These are phyloP conservation scores for Ceratocystis albifundus DNA, from an alignment of 2,329 filamentous ascomycete species.

Conservation along the genomic window DNA sequence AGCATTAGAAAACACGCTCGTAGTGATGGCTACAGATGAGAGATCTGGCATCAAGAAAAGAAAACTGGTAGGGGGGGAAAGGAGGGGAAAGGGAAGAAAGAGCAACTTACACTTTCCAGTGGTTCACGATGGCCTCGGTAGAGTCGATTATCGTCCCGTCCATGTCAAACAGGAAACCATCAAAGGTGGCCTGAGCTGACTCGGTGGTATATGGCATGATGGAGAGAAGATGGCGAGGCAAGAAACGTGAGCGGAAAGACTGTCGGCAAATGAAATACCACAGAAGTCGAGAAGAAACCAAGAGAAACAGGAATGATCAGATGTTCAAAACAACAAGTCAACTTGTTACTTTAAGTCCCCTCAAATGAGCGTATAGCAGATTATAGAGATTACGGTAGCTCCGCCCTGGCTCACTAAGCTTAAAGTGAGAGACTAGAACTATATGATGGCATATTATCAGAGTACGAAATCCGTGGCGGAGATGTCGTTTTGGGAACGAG, in stretches of 20 bases:
- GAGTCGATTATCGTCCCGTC: conserved; percentile 77
- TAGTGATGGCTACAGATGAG: background rate
- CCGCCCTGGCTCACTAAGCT: background rate
- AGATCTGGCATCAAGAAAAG: background rate
- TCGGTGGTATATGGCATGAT: conserved; percentile 32
- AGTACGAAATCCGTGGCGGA: background rate
- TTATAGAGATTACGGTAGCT: background rate
- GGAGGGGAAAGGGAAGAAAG: background rate
- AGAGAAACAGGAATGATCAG: background rate
- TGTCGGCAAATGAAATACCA: background rate
- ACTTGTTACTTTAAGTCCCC: background rate
- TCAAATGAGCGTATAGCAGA: background rate
- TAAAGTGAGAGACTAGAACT: background rate
- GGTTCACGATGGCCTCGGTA: conserved; percentile 62
- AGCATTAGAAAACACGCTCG: conserved; percentile 32
- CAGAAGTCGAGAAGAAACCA: background rate
- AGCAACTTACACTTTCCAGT: conserved; percentile 55
- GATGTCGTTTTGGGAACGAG: conserved; percentile 12
- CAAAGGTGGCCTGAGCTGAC: conserved; percentile 39
- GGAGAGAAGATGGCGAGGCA: background rate
- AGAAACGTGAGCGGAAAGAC: background rate
- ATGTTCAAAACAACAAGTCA: background rate
- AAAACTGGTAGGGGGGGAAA: too few relatives aligned
- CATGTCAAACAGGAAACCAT: conserved; percentile 60
- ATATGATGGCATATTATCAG: background rate